A percentile compares a stretch with the other conserved stretches of the same genome.
phyloP scores from a whole-genome alignment of 2,329 filamentous ascomycete species.

The Massarina eburnea region DNA sequence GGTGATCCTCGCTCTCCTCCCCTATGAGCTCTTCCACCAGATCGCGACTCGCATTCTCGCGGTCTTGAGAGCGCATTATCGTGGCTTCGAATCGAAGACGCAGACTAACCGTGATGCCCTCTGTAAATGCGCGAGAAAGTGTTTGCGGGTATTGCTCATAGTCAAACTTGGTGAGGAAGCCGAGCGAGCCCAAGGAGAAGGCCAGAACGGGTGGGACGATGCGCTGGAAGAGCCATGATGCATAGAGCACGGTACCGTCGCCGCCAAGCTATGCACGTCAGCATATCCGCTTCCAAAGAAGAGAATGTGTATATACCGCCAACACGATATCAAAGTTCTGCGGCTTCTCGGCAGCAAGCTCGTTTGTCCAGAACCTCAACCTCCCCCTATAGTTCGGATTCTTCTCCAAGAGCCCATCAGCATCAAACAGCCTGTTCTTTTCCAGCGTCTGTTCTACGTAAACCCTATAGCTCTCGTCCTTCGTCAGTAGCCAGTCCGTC shows the following conservation, averaged over 20 bases:
- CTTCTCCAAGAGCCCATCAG: conserved; percentile 66
- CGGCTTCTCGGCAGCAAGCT: conserved; percentile 74
- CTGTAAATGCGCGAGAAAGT: conserved; percentile 70
- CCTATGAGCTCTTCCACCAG: conserved; percentile 88
- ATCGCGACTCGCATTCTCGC: conserved; percentile 38
- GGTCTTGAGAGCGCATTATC: conserved; percentile 75
- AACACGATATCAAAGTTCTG: conserved; percentile 94
- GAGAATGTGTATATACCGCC: conserved; percentile 53
- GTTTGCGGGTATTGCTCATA: conserved; percentile 73
- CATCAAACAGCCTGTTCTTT: conserved; percentile 72
- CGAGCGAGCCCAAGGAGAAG: conserved; percentile 87
- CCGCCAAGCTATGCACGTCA: conserved; percentile 64
- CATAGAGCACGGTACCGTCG: conserved; percentile 95
- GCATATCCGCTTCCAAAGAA: background rate
- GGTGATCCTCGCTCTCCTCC: conserved; percentile 78
- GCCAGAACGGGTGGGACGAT: conserved; percentile 92
- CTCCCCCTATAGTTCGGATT: conserved; percentile 58
- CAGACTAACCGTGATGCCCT: conserved; percentile 86
- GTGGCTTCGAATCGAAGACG: conserved; percentile 90
- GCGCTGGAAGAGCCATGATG: conserved; percentile 94
- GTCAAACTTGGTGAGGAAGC: conserved; percentile 96
- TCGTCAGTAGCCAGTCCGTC: conserved; percentile 76
- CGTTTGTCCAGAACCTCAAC: conserved; percentile 79
- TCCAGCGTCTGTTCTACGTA: conserved; percentile 78
- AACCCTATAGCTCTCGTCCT: conserved; percentile 72